Evolutionary conservation across 2,329 filamentous ascomycete species (phyloP).

Genomic region (Aspergillus calidoustus): DNA sequence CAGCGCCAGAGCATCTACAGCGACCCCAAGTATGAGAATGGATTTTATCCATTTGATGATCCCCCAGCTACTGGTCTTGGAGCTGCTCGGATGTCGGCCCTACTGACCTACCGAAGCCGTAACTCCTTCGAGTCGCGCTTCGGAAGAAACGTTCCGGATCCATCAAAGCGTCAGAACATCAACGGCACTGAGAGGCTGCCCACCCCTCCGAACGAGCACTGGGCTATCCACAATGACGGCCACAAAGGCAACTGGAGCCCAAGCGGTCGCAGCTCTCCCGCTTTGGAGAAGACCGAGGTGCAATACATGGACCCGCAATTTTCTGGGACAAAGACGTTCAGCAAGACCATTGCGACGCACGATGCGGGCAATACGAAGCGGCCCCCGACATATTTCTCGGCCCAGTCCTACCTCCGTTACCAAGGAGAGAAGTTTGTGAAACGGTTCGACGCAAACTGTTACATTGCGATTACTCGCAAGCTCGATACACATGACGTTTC

Average conservation of each 20-base stretch:
- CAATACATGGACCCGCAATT: conserved; percentile 70
- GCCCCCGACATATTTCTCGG: conserved; percentile 90
- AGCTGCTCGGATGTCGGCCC: conserved; percentile 93
- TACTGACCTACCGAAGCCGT: conserved; percentile 92
- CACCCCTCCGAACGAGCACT: conserved; percentile 72
- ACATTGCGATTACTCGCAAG: conserved; percentile 97
- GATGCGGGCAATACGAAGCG: conserved; percentile 37
- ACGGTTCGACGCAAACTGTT: conserved; percentile 97
- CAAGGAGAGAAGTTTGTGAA: conserved; percentile 96
- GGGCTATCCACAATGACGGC: conserved; percentile 82
- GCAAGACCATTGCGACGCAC: conserved; percentile 45
- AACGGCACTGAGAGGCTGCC: conserved; percentile 65
- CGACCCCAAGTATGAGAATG: conserved; percentile 97
- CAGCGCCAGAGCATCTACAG: conserved; percentile 79
- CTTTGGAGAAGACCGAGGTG: conserved; percentile 33
- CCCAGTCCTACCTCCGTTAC: conserved; percentile 95
- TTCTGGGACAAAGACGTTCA: conserved; percentile 64
- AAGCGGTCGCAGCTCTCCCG: conserved; percentile 40
- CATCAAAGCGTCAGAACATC: conserved; percentile 81
- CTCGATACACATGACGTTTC: conserved; percentile 96
- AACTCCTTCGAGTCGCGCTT: conserved; percentile 97
- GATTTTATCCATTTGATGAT: conserved; percentile 87
- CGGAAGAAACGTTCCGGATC: conserved; percentile 87
- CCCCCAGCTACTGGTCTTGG: conserved; percentile 85
- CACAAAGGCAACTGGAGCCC: conserved; percentile 63